phyloP scores from a whole-genome alignment of 148 eudicot species.

The Dianthus caryophyllus region DNA sequence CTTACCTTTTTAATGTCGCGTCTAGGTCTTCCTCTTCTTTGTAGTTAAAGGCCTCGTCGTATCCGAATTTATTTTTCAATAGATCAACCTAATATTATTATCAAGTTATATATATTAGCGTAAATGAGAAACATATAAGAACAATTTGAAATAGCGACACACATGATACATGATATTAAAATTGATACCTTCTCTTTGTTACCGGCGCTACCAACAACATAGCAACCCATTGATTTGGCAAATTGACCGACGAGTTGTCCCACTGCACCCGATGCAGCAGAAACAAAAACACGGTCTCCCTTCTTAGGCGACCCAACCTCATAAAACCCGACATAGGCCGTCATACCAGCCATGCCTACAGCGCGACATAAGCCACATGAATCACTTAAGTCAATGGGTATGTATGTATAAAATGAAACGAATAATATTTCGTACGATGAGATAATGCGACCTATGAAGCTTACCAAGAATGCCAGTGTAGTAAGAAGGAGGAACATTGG shows the following conservation, averaged over 20 bases:
- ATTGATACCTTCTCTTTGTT: conserved; percentile 39
- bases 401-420: no score
- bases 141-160: neutral
- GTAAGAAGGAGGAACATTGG: conserved; percentile 62
- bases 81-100: conserved; percentile 31
- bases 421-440: no score
- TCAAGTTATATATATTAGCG: no score
- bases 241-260: conserved; percentile 57
- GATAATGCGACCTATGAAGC: neutral
- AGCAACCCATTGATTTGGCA: conserved; percentile 45
- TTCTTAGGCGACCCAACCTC: conserved; percentile 40
- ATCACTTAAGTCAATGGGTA: no score
- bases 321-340: conserved; percentile 49
- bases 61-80: conserved; percentile 39
- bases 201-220: conserved; percentile 59
- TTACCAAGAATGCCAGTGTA: conserved; percentile 66
- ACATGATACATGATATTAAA: neutral
- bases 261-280: conserved; percentile 56
- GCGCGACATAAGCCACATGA: neutral
- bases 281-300: conserved; percentile 43
- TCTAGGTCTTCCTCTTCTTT: conserved; percentile 44
- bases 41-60: conserved; percentile 52
- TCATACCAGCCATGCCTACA: conserved; percentile 53
- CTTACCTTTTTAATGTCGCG: conserved; percentile 41
- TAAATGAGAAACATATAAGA: neutral